Evolutionary conservation across 2,329 filamentous ascomycete genomes (phyloP).

Genomic region (Chrysoporthe puriensis): DNA sequence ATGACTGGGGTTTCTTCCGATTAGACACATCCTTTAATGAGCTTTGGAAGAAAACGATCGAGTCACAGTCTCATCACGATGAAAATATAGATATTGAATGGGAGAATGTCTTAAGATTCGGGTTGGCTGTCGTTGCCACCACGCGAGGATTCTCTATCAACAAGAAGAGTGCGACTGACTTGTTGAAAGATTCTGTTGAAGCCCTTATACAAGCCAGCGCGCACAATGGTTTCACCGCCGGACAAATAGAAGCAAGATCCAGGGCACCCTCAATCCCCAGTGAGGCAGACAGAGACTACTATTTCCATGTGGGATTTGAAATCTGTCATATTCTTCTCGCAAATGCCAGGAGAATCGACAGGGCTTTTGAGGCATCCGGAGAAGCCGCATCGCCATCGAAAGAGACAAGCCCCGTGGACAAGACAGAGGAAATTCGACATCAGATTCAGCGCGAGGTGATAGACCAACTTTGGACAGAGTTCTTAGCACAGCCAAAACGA

Average conservation of each 20-base stretch:
- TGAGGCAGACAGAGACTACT: slow-evolving; percentile 1
- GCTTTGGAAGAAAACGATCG: slow-evolving; percentile 27
- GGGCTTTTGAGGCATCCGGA: background rate
- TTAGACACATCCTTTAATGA: slow-evolving; percentile 8
- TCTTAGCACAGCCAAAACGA: background rate
- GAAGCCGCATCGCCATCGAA: background rate
- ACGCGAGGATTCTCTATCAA: background rate
- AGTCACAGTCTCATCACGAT: slow-evolving; percentile 23
- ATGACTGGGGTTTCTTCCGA: slow-evolving; percentile 2
- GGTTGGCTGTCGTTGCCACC: slow-evolving; percentile 16
- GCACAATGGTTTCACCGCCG: slow-evolving; percentile 2
- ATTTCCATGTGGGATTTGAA: slow-evolving; percentile 14
- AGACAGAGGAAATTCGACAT: background rate
- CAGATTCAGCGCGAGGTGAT: background rate
- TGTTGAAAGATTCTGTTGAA: background rate
- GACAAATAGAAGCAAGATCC: background rate
- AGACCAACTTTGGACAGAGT: background rate
- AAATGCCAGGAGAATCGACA: background rate
- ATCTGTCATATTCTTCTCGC: slow-evolving; percentile 13
- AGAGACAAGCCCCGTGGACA: background rate
- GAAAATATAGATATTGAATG: slow-evolving; percentile 21
- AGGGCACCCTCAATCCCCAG: background rate
- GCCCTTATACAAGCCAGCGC: background rate
- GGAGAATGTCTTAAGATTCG: slow-evolving; percentile 29
- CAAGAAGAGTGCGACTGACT: background rate